These are phyloP conservation scores for Tricharina praecox DNA, from an alignment of 495 filamentous ascomycete species.

Conservation along the genomic window DNA sequence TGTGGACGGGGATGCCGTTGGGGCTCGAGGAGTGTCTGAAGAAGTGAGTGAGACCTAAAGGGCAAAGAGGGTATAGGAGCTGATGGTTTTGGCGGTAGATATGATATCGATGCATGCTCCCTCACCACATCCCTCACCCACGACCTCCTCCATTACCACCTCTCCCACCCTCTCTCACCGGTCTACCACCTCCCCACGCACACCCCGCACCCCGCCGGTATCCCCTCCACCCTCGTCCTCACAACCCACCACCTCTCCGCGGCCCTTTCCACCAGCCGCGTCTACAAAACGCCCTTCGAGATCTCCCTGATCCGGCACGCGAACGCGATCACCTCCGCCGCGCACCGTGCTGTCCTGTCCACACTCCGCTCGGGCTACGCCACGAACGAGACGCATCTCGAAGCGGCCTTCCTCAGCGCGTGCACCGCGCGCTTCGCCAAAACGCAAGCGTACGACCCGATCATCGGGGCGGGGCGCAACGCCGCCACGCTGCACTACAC, in stretches of 20 bases:
- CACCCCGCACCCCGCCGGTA: too few species aligned
- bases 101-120: constrained; percentile 37
- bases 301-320: constrained; percentile 61
- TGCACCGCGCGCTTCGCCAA: constrained; percentile 57
- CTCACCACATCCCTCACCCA: constrained; percentile 20
- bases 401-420: constrained; percentile 53
- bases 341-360: constrained; percentile 51
- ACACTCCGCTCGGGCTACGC: constrained; percentile 35
- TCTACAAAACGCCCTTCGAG: constrained; percentile 68
- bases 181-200: constrained; percentile 22
- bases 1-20: constrained; percentile 45
- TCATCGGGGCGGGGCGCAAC: constrained; percentile 62
- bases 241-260: constrained; percentile 21
- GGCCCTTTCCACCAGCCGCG: constrained; percentile 51
- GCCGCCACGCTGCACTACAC: constrained; percentile 75
- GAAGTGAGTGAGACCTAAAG: too few species aligned
- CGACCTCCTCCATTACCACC: constrained; percentile 13
- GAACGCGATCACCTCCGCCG: constrained; percentile 55
- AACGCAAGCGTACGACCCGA: constrained; percentile 70
- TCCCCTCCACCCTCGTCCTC: background rate
- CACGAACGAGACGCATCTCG: constrained; percentile 64
- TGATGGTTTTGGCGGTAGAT: constrained; percentile 11
- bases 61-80: too few species aligned
- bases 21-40: constrained; percentile 35
- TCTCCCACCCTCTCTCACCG: constrained; percentile 10